Conservation (phyloP, 139 green algal genomes). For the Chara braunii region DNA sequence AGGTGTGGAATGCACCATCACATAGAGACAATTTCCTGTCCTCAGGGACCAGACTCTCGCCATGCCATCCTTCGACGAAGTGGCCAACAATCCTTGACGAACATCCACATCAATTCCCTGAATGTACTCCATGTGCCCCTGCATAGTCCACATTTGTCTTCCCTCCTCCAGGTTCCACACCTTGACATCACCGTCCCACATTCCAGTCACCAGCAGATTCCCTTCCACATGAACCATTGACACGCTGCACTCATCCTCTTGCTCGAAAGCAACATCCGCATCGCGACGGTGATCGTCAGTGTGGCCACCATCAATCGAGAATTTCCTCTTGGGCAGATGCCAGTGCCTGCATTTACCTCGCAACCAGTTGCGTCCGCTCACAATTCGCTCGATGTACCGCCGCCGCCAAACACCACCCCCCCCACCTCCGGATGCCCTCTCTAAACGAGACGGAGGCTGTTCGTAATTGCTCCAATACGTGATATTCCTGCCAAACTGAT, state of each 20-base stretch:
- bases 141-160: neutral
- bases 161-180: neutral
- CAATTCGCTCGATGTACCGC: neutral
- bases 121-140: neutral
- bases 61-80: neutral
- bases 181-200: neutral
- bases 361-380: neutral
- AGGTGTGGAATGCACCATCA: neutral
- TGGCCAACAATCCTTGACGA: neutral
- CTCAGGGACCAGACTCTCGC: neutral
- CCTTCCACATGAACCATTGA: neutral
- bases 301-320: neutral
- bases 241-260: neutral
- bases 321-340: neutral
- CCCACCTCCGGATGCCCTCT: neutral
- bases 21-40: neutral
- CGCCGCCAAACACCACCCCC: neutral
- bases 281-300: no score
- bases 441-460: neutral
- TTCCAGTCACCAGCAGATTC: neutral
- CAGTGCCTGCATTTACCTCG: neutral
- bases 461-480: neutral
- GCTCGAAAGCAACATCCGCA: neutral
- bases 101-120: slow-evolving; percentile 1
- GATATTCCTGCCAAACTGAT: neutral